Conservation (phyloP, 352 stramenopile species). For the Phytophthora sojae region DNA sequence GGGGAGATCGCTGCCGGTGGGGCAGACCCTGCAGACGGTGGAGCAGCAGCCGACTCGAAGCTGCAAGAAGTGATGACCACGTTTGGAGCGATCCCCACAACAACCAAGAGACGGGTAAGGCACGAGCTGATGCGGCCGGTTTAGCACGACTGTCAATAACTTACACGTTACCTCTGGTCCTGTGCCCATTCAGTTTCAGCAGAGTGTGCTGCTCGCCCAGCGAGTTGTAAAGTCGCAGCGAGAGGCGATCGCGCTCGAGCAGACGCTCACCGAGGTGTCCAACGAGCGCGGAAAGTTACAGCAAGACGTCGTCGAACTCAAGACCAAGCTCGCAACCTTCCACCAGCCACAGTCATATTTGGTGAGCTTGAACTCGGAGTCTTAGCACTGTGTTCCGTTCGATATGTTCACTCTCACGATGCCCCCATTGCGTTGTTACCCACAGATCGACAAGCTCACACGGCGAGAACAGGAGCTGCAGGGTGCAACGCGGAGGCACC, state of each 20-base stretch:
- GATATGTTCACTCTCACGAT: not conserved
- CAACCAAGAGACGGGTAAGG: conserved; percentile 68
- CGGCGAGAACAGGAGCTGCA: conserved; percentile 56
- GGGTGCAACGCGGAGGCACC: conserved; percentile 21
- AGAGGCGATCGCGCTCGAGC: conserved; percentile 51
- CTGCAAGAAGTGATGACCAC: conserved; percentile 62
- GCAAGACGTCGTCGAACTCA: conserved; percentile 41
- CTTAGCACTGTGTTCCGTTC: not conserved
- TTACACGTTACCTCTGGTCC: not conserved
- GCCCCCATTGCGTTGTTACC: not conserved
- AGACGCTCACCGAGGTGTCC: conserved; percentile 42
- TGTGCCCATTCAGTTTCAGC: conserved; percentile 60
- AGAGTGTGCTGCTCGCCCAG: conserved; percentile 74
- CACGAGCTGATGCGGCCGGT: not conserved
- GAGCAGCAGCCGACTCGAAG: conserved; percentile 9
- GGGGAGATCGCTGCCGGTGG: conserved; percentile 41
- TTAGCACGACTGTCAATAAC: not conserved
- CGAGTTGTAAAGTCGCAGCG: conserved; percentile 74
- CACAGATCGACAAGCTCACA: conserved; percentile 72
- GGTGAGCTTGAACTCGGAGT: conserved; percentile 31
- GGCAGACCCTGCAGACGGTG: not conserved
- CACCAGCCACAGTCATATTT: conserved; percentile 82
- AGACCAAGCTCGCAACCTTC: conserved; percentile 52
- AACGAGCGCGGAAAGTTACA: conserved; percentile 42
- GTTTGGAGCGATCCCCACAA: conserved; percentile 72